Percentiles rank a stretch among this genome's conserved stretches.
Conservation (phyloP, 495 filamentous ascomycete species). For the Parathielavia hyrcaniae region DNA sequence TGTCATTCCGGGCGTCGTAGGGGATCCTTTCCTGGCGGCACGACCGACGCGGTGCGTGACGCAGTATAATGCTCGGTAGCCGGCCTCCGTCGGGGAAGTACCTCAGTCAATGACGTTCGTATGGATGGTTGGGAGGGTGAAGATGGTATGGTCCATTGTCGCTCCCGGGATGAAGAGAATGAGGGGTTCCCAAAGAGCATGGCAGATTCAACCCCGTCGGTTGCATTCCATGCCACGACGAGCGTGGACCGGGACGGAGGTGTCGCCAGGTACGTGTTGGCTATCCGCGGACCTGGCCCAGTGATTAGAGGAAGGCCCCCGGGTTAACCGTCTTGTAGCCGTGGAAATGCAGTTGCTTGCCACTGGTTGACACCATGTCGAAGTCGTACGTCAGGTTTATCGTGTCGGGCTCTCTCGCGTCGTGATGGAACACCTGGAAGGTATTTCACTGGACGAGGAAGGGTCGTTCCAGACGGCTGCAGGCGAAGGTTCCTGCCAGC, state of each 20-base stretch:
- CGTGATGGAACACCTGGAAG: slow-evolving; percentile 53
- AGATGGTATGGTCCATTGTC: slow-evolving; percentile 58
- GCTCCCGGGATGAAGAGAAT: slow-evolving; percentile 58
- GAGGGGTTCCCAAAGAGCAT: slow-evolving; percentile 54
- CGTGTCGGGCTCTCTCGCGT: slow-evolving; percentile 49
- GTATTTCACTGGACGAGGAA: slow-evolving; percentile 55
- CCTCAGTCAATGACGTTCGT: slow-evolving; percentile 61
- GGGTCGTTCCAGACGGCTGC: slow-evolving; percentile 49
- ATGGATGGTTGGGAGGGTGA: slow-evolving; percentile 58
- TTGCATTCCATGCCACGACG: slow-evolving; percentile 39
- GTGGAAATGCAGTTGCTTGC: slow-evolving; percentile 48
- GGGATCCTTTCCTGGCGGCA: slow-evolving; percentile 49
- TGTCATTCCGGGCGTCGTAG: slow-evolving; percentile 57
- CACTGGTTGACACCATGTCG: slow-evolving; percentile 51
- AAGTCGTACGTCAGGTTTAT: slow-evolving; percentile 57
- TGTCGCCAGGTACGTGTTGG: slow-evolving; percentile 43
- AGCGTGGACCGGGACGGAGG: slow-evolving; percentile 34
- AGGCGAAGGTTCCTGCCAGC: slow-evolving; percentile 59
- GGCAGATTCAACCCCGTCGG: slow-evolving; percentile 49
- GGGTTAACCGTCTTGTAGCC: slow-evolving; percentile 60
- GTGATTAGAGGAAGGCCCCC: slow-evolving; percentile 47
- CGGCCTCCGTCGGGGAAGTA: slow-evolving; percentile 54
- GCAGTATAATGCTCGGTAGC: slow-evolving; percentile 54
- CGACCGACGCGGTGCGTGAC: slow-evolving; percentile 56
- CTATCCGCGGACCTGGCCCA: slow-evolving; percentile 27